phyloP scores from a whole-genome alignment of 2,329 filamentous ascomycete genomes.

The Dactylellina sp. region DNA sequence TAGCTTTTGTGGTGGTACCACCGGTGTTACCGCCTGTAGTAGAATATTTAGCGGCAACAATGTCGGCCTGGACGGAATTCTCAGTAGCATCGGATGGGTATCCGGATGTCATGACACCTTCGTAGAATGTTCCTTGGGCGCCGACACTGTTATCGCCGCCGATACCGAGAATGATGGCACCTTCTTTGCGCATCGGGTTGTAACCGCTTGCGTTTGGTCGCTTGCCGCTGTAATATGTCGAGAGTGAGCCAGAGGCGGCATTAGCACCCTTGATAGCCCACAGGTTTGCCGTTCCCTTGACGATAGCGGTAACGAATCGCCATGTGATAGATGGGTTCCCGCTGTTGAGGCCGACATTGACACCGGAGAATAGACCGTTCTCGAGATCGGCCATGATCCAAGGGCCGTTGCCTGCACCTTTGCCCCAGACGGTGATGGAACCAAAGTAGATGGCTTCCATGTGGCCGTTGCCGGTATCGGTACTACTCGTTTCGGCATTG shows the following conservation, averaged over 20 bases:
- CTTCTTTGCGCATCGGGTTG: constrained; percentile 74
- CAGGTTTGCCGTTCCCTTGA: constrained; percentile 70
- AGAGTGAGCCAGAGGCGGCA: constrained; percentile 68
- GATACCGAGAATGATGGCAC: constrained; percentile 76
- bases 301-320: constrained; percentile 70
- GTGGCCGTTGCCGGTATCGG: constrained; percentile 72
- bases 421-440: constrained; percentile 69
- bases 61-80: constrained; percentile 71
- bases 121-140: constrained; percentile 74
- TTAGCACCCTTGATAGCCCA: constrained; percentile 74
- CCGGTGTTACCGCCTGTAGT: constrained; percentile 43
- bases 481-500: constrained; percentile 69
- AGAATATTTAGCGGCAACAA: constrained; percentile 72
- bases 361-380: constrained; percentile 74
- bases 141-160: constrained; percentile 74
- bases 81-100: constrained; percentile 73
- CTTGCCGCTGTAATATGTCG: constrained; percentile 71
- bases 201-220: constrained; percentile 70
- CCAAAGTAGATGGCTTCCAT: constrained; percentile 79
- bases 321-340: constrained; percentile 68
- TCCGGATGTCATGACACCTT: constrained; percentile 73
- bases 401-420: constrained; percentile 71
- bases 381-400: constrained; percentile 79
- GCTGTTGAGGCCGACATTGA: constrained; percentile 66
- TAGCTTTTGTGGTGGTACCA: not conserved